These are phyloP conservation scores for Fonsecaea multimorphosa DNA, from an alignment of 2,329 filamentous ascomycete species.

Conservation along the genomic window DNA sequence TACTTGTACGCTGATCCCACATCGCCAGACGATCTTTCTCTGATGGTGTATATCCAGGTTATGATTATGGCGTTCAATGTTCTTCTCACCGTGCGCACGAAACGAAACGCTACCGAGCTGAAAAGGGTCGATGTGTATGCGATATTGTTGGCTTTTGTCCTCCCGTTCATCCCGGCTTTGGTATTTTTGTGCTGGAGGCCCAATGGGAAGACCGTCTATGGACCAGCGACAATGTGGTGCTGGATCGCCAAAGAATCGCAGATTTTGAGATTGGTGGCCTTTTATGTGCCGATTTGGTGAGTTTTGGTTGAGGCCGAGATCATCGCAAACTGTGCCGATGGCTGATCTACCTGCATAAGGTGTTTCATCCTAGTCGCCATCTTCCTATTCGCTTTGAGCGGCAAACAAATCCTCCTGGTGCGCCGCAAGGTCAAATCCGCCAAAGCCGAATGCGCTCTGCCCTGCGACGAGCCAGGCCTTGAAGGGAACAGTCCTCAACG, in stretches of 20 bases:
- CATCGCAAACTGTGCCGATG: neutral
- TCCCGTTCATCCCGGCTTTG: conserved; percentile 27
- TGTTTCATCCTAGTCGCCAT: conserved; percentile 27
- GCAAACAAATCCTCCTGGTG: conserved; percentile 29
- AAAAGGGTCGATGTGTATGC: conserved; percentile 27
- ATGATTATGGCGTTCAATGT: conserved; percentile 32
- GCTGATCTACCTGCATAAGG: conserved; percentile 12
- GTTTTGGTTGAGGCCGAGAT: neutral
- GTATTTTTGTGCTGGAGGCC: conserved; percentile 31
- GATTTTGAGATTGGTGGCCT: conserved; percentile 26
- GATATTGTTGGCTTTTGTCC: conserved; percentile 25
- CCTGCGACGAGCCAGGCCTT: conserved; percentile 4
- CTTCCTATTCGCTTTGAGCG: conserved; percentile 28
- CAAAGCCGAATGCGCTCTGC: conserved; percentile 16
- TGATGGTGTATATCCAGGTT: conserved; percentile 22
- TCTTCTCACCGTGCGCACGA: conserved; percentile 25
- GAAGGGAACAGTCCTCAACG: conserved; percentile 3
- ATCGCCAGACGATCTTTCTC: neutral
- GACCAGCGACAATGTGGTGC: conserved; percentile 32
- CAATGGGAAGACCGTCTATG: conserved; percentile 28
- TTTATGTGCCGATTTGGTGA: conserved; percentile 33
- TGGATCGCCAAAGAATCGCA: conserved; percentile 30
- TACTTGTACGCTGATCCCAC: conserved; percentile 20
- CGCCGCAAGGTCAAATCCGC: conserved; percentile 28
- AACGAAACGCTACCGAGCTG: conserved; percentile 24